Evolutionary conservation across 108 stramenopile species (phyloP).

Genomic region (Pseudonitzschia delicatissima): DNA sequence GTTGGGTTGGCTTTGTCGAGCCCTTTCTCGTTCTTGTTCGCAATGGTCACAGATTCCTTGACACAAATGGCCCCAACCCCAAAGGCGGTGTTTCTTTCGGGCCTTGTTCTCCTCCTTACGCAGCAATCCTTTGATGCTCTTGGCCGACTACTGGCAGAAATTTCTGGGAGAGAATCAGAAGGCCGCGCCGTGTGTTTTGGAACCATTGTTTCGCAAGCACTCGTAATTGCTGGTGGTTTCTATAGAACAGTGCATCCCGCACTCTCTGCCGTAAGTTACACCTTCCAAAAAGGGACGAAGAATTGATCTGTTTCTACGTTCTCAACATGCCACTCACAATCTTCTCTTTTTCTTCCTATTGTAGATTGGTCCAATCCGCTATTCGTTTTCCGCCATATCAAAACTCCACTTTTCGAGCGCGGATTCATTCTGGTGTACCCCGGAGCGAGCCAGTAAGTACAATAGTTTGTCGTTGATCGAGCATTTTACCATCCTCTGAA

Average conservation of each 20-base stretch:
- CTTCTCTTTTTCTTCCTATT: background rate
- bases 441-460: background rate
- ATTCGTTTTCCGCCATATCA: background rate
- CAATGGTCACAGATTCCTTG: background rate
- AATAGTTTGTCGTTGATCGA: background rate
- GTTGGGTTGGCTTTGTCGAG: background rate
- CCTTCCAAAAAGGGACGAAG: too few relatives aligned
- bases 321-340: background rate
- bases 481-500: background rate
- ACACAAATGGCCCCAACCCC: background rate
- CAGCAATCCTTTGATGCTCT: background rate
- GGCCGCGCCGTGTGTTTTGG: background rate
- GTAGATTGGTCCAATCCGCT: background rate
- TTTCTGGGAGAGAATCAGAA: background rate
- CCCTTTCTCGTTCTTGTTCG: background rate
- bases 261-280: background rate
- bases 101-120: background rate
- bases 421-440: conserved; percentile 1
- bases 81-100: background rate
- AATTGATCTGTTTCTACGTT: background rate
- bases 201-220: background rate
- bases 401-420: background rate
- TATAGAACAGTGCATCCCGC: background rate
- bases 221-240: background rate
- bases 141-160: background rate